phyloP scores from a whole-genome alignment of 257 asterid genomes.

The Nicotiana sylvestris region DNA sequence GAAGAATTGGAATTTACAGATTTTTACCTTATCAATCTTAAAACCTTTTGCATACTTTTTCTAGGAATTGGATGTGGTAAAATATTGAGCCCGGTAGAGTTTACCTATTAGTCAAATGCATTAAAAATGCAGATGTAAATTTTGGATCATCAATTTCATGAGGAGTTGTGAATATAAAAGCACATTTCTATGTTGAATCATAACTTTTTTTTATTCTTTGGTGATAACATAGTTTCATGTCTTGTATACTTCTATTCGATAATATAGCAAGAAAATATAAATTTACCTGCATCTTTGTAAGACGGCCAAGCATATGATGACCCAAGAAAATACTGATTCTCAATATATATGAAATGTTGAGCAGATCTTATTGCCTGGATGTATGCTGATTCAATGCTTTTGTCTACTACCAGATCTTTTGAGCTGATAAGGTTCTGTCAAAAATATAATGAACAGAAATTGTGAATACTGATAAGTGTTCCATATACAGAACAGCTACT shows the following conservation, averaged over 20 bases:
- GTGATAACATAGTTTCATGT: not conserved
- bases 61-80: not conserved
- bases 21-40: not conserved
- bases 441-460: constrained; percentile 2
- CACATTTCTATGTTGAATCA: not conserved
- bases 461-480: not conserved
- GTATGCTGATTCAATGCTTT: constrained; percentile 80
- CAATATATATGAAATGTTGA: constrained; percentile 78
- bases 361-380: constrained; percentile 90
- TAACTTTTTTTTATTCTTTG: not conserved
- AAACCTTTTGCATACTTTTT: not conserved
- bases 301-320: constrained; percentile 92
- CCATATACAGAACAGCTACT: not conserved
- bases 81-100: not conserved
- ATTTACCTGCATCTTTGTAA: constrained; percentile 77
- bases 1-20: not conserved
- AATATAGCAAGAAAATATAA: not conserved
- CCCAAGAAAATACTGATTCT: constrained; percentile 90
- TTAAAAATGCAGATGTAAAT: not conserved
- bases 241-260: not conserved
- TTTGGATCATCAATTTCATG: not conserved
- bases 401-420: constrained; percentile 69
- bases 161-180: not conserved
- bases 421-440: constrained; percentile 66
- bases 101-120: not conserved